Evolutionary conservation across 495 filamentous ascomycete genomes (phyloP).

Genomic region (Immersiella caudata): DNA sequence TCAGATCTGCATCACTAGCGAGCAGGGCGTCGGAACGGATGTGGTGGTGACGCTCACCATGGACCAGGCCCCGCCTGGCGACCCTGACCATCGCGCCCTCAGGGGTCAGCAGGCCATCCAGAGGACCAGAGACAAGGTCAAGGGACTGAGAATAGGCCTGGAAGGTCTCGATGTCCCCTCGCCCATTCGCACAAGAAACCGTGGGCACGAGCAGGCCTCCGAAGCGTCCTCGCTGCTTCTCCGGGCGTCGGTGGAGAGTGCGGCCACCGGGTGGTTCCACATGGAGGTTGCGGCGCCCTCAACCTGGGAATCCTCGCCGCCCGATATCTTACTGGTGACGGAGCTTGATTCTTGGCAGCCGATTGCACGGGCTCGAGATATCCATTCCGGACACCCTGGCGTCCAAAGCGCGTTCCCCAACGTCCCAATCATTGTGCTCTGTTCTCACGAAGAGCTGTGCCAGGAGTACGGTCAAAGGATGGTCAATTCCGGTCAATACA

Average conservation of each 20-base stretch:
- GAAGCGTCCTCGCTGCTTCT: conserved; percentile 1
- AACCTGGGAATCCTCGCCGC: conserved; percentile 5
- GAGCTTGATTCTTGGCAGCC: conserved; percentile 5
- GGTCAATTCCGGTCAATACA: neutral
- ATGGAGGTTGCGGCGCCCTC: conserved; percentile 6
- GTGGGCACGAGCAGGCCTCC: neutral
- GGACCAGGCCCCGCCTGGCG: conserved; percentile 1
- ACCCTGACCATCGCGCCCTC: conserved; percentile 4
- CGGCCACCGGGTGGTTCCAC: conserved; percentile 1
- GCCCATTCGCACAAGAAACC: neutral
- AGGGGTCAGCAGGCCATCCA: conserved; percentile 8
- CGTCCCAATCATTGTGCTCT: conserved; percentile 21
- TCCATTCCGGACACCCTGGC: conserved; percentile 6
- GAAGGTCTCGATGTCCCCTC: neutral
- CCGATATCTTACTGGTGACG: neutral
- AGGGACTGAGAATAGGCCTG: conserved; percentile 14
- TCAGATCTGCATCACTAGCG: conserved; percentile 60
- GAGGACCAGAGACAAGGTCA: neutral
- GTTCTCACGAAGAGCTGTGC: conserved; percentile 22
- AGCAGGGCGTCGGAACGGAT: conserved; percentile 59
- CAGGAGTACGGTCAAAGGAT: conserved; percentile 18
- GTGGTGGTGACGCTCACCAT: conserved; percentile 52
- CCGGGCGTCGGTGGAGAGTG: conserved; percentile 8
- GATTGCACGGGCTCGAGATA: neutral
- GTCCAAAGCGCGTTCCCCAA: conserved; percentile 1